Evolutionary conservation across 176 grass and related monocot genomes (phyloP).

Genomic region (Thalia dealbata): DNA sequence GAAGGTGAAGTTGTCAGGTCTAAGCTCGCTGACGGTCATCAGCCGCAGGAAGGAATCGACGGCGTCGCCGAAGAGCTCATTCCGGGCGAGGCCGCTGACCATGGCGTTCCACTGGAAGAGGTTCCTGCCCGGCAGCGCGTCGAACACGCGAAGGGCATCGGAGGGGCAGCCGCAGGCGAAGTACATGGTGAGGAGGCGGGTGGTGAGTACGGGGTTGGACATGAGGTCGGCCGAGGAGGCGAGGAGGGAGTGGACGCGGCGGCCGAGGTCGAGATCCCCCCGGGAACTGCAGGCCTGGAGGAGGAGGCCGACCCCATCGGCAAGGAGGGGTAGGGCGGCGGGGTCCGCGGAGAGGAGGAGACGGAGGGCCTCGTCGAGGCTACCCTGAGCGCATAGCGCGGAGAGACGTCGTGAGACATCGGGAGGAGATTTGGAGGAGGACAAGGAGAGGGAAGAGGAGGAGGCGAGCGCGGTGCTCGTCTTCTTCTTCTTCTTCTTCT

Average conservation of each 20-base stretch:
- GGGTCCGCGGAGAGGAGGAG: constrained; percentile 11
- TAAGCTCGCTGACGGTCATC: constrained; percentile 17
- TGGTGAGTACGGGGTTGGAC: constrained; percentile 30
- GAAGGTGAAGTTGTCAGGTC: constrained; percentile 34
- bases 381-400: constrained; percentile 4
- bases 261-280: constrained; percentile 19
- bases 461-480: background rate
- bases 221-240: constrained; percentile 13
- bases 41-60: constrained; percentile 27
- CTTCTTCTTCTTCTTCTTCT: background rate
- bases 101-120: constrained; percentile 51
- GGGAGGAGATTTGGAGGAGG: background rate
- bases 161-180: constrained; percentile 21
- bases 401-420: background rate
- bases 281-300: constrained; percentile 20
- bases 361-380: constrained; percentile 11
- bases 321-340: background rate
- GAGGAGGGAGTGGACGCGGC: constrained; percentile 22
- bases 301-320: constrained; percentile 17
- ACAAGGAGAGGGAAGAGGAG: background rate
- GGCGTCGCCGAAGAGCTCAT: constrained; percentile 25
- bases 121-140: constrained; percentile 16
- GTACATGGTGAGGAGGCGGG: constrained; percentile 43
- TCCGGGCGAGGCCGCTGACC: constrained; percentile 26
- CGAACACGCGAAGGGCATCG: constrained; percentile 20